Conservation (phyloP, 108 stramenopile species). For the Skeletonema tropicum region DNA sequence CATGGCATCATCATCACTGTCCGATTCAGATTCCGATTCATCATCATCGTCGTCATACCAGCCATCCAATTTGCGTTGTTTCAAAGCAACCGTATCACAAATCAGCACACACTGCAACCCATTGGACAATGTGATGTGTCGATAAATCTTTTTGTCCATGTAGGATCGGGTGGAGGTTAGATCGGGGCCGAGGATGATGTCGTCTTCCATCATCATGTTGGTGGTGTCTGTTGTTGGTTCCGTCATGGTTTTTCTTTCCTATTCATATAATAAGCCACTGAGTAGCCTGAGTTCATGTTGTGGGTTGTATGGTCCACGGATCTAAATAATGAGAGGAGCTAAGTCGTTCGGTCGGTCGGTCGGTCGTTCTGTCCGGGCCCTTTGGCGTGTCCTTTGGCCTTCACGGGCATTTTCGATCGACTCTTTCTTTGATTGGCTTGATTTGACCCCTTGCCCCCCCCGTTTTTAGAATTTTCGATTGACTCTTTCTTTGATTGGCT, state of each 20-base stretch:
- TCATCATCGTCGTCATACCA: constrained; percentile 45
- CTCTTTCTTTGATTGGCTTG: too few species aligned
- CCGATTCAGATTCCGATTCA: constrained; percentile 32
- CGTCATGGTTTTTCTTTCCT: background rate
- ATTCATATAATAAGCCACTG: too few species aligned
- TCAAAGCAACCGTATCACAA: constrained; percentile 81
- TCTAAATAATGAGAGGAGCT: too few species aligned
- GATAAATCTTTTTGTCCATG: constrained; percentile 79
- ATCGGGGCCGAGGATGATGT: constrained; percentile 35
- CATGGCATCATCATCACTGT: constrained; percentile 11
- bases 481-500: too few species aligned
- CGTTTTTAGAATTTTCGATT: too few species aligned
- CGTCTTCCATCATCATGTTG: background rate
- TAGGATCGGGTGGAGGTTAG: constrained; percentile 39
- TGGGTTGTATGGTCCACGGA: too few species aligned
- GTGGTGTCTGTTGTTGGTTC: background rate
- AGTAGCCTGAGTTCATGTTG: too few species aligned
- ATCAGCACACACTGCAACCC: constrained; percentile 81
- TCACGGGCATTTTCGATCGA: too few species aligned
- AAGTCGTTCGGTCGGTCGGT: too few species aligned
- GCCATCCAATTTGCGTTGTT: constrained; percentile 57
- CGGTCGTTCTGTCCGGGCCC: too few species aligned
- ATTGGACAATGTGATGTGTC: constrained; percentile 84
- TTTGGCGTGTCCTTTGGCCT: too few species aligned
- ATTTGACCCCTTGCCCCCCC: too few species aligned